phyloP scores from a whole-genome alignment of 257 asterid species.

The Cruciata laevipes region DNA sequence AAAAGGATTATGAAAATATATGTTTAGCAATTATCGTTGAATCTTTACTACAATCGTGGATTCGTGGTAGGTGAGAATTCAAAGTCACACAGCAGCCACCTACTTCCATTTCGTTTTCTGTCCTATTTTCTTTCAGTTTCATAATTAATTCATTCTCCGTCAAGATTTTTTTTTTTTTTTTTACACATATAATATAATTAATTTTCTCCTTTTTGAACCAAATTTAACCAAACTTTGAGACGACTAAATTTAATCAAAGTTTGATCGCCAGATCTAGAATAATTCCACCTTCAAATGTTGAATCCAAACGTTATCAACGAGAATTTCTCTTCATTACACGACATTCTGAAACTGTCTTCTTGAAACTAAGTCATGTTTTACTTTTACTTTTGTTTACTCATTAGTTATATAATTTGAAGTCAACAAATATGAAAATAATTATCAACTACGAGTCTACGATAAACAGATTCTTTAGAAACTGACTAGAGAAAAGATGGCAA shows the following conservation, averaged over 20 bases:
- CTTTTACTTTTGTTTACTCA: neutral
- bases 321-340: neutral
- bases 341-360: neutral
- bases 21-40: neutral
- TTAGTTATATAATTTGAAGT: neutral
- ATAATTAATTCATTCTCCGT: neutral
- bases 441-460: too few species aligned
- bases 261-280: conserved; percentile 10
- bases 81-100: neutral
- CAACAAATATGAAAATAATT: neutral
- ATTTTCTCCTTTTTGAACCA: neutral
- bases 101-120: conserved; percentile 8
- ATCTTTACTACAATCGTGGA: neutral
- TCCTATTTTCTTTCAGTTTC: neutral
- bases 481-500: neutral
- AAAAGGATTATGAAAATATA: too few species aligned
- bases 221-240: neutral
- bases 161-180: neutral
- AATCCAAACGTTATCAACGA: neutral
- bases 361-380: neutral
- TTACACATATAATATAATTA: too few species aligned
- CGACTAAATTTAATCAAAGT: neutral
- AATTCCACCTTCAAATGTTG: neutral
- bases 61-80: neutral
- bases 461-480: too few species aligned